phyloP scores from a whole-genome alignment of 1,284 basidiomycete genomes.

The Trichosporon sp. region DNA sequence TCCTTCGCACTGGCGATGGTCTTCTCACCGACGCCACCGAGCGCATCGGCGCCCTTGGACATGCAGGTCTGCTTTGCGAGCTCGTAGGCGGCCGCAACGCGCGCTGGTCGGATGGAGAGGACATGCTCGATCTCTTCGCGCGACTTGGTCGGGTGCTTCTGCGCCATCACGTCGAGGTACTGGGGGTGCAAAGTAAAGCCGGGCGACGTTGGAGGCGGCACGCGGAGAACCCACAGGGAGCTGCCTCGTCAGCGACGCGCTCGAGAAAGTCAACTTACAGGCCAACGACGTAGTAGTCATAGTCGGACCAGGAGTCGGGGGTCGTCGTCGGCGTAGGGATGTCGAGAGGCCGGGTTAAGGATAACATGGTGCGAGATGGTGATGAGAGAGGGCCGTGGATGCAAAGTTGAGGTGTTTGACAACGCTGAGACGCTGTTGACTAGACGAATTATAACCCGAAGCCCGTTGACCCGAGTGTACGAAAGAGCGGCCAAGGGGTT shows the following conservation, averaged over 20 bases:
- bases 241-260: neutral
- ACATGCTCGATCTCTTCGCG: neutral
- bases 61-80: neutral
- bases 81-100: neutral
- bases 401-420: neutral
- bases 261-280: neutral
- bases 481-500: neutral
- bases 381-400: neutral
- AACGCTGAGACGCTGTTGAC: neutral
- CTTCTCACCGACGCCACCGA: neutral
- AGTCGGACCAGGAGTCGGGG: neutral
- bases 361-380: neutral
- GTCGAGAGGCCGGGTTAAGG: neutral
- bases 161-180: conserved; percentile 2
- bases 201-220: neutral
- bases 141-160: neutral
- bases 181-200: neutral
- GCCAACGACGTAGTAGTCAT: conserved; percentile 3
- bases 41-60: neutral
- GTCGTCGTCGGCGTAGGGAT: neutral
- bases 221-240: neutral
- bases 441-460: neutral
- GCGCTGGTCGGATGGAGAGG: neutral
- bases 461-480: neutral
- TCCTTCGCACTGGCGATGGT: neutral